Conservation (phyloP, 495 filamentous ascomycete genomes). For the Poronia punctata region DNA sequence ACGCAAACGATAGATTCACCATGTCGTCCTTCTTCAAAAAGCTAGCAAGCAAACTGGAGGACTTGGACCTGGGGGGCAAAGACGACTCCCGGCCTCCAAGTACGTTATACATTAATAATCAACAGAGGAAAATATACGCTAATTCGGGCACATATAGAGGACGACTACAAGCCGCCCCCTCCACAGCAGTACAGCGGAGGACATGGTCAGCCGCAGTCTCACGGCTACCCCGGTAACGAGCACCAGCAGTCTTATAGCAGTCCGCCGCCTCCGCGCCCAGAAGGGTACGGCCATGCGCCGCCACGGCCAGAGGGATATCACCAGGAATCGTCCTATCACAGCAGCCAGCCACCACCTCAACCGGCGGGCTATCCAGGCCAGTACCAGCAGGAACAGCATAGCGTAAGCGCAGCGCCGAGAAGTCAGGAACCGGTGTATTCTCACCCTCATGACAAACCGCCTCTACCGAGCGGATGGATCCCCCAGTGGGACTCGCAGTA, state of each 20-base stretch:
- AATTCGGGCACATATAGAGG: no score
- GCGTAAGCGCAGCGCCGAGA: slow-evolving; percentile 25
- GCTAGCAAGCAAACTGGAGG: slow-evolving; percentile 21
- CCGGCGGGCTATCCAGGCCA: slow-evolving; percentile 17
- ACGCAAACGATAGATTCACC: neutral
- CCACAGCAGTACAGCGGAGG: slow-evolving; percentile 18
- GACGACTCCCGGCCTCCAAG: no score
- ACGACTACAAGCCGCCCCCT: slow-evolving; percentile 18
- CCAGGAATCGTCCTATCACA: slow-evolving; percentile 5
- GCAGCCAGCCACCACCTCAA: slow-evolving; percentile 8
- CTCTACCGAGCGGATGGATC: slow-evolving; percentile 52
- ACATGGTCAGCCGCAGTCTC: slow-evolving; percentile 8
- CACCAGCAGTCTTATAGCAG: slow-evolving; percentile 6
- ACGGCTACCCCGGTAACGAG: slow-evolving; percentile 4
- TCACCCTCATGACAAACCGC: slow-evolving; percentile 41
- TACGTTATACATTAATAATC: no score
- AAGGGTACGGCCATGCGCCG: slow-evolving; percentile 10
- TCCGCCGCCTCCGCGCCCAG: slow-evolving; percentile 9
- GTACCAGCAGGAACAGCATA: slow-evolving; percentile 19
- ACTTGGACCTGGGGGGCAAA: slow-evolving; percentile 14
- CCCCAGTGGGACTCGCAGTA: slow-evolving; percentile 51
- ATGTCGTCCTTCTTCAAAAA: slow-evolving; percentile 26
- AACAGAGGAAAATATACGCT: no score
- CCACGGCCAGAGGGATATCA: slow-evolving; percentile 1
- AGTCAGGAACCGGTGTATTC: slow-evolving; percentile 22